phyloP scores from a whole-genome alignment of 1,284 basidiomycete species.

The Moniliophthora roreri region DNA sequence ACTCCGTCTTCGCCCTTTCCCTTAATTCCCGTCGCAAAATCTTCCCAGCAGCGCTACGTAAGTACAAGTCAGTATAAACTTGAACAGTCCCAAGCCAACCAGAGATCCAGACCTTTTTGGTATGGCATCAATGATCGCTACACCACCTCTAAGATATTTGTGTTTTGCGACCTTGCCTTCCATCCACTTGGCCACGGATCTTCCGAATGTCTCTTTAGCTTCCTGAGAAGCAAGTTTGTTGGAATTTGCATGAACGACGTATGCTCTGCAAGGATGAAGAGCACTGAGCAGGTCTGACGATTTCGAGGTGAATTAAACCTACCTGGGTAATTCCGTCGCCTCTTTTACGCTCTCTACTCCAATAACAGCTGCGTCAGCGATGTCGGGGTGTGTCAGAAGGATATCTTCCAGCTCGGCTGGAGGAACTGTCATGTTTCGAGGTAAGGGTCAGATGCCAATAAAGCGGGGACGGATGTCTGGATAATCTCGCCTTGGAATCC shows the following conservation, averaged over 20 bases:
- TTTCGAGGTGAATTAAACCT: conserved; percentile 1
- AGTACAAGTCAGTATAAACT: background rate
- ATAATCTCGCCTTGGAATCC: conserved; percentile 56
- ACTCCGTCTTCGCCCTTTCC: conserved; percentile 55
- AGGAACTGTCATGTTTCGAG: conserved; percentile 50
- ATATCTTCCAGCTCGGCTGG: conserved; percentile 82
- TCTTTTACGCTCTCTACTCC: conserved; percentile 60
- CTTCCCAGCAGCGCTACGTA: conserved; percentile 64
- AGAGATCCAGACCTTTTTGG: conserved; percentile 65
- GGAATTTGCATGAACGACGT: conserved; percentile 58
- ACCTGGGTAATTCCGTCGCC: conserved; percentile 80
- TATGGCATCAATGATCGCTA: conserved; percentile 53
- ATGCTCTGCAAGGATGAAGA: conserved; percentile 47
- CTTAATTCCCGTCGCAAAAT: conserved; percentile 65
- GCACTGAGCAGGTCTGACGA: background rate
- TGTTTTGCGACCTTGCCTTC: conserved; percentile 59
- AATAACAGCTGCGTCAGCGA: conserved; percentile 75
- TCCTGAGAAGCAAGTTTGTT: conserved; percentile 33
- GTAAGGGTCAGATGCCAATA: conserved; percentile 19
- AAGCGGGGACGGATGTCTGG: background rate
- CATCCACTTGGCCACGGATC: conserved; percentile 63
- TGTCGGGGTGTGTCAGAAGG: conserved; percentile 68
- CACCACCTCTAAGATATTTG: conserved; percentile 67
- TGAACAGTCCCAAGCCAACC: background rate
- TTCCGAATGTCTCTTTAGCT: conserved; percentile 41